Evolutionary conservation across 2,329 filamentous ascomycete species (phyloP).

Genomic region (Xylaria multiplex): DNA sequence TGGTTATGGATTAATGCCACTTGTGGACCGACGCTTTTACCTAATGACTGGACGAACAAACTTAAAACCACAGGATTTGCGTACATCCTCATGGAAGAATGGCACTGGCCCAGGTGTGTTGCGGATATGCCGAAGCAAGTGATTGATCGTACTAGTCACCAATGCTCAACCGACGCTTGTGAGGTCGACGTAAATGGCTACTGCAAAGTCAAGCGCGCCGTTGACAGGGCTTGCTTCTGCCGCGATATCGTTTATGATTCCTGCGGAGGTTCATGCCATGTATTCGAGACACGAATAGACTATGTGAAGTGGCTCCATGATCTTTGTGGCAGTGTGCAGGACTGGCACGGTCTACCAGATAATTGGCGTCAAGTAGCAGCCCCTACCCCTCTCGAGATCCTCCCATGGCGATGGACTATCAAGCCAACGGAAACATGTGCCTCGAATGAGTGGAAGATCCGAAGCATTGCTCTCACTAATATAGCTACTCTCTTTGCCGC

Average conservation of each 20-base stretch:
- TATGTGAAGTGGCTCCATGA: constrained; percentile 25
- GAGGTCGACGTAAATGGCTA: constrained; percentile 23
- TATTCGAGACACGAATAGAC: constrained; percentile 28
- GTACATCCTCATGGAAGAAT: constrained; percentile 5
- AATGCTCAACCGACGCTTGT: constrained; percentile 23
- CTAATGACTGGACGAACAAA: constrained; percentile 3
- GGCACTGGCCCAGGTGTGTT: constrained; percentile 4
- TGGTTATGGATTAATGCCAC: constrained; percentile 5
- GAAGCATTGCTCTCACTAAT: constrained; percentile 24
- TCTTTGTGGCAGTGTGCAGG: constrained; percentile 19
- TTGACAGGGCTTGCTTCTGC: constrained; percentile 28
- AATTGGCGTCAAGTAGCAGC: constrained; percentile 20
- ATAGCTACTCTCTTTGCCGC: constrained; percentile 17
- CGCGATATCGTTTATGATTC: constrained; percentile 24
- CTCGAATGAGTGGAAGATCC: constrained; percentile 26
- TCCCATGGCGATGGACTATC: constrained; percentile 26
- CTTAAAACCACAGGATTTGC: not conserved
- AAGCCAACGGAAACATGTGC: constrained; percentile 16
- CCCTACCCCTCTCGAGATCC: constrained; percentile 13
- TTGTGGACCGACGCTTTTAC: not conserved
- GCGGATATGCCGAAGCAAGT: constrained; percentile 7
- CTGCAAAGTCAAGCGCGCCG: constrained; percentile 21
- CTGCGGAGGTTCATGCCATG: constrained; percentile 23
- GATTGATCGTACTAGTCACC: not conserved
- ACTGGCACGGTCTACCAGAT: constrained; percentile 28